phyloP scores from a whole-genome alignment of 495 filamentous ascomycete species.

The Penicillium cinerascens region DNA sequence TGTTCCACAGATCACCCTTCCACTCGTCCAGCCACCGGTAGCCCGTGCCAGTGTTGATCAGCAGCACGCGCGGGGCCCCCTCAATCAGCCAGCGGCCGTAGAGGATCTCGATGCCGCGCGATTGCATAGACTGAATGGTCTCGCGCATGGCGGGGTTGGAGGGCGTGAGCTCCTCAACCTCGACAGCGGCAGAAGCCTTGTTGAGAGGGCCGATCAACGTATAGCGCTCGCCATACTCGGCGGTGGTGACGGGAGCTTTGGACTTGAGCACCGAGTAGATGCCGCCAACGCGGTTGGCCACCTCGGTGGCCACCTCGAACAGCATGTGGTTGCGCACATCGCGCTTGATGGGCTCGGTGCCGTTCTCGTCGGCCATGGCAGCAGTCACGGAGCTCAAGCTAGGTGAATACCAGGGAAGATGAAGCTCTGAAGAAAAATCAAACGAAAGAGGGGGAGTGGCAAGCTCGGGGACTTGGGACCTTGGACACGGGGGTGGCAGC shows the following conservation, averaged over 20 bases:
- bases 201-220: conserved; percentile 94
- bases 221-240: conserved; percentile 97
- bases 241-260: conserved; percentile 94
- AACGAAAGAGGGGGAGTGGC: conserved; percentile 6
- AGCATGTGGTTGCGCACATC: conserved; percentile 80
- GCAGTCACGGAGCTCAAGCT: not conserved
- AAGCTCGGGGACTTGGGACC: conserved; percentile 1
- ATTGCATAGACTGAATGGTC: conserved; percentile 85
- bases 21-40: conserved; percentile 92
- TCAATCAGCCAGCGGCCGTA: conserved; percentile 98
- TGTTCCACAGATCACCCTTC: conserved; percentile 94
- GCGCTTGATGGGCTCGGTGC: conserved; percentile 44
- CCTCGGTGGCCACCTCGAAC: conserved; percentile 95
- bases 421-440: conserved; percentile 1
- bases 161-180: conserved; percentile 89
- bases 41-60: conserved; percentile 92
- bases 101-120: conserved; percentile 82
- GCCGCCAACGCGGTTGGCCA: conserved; percentile 95
- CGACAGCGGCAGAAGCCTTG: conserved; percentile 83
- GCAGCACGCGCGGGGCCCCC: conserved; percentile 85
- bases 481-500: conserved; percentile 11
- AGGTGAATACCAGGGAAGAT: not conserved
- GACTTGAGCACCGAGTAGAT: conserved; percentile 99
- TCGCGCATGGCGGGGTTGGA: conserved; percentile 73
- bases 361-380: conserved; percentile 34